Evolutionary conservation across 208 protist species (phyloP).

Genomic region (Crithidia fasciculata): DNA sequence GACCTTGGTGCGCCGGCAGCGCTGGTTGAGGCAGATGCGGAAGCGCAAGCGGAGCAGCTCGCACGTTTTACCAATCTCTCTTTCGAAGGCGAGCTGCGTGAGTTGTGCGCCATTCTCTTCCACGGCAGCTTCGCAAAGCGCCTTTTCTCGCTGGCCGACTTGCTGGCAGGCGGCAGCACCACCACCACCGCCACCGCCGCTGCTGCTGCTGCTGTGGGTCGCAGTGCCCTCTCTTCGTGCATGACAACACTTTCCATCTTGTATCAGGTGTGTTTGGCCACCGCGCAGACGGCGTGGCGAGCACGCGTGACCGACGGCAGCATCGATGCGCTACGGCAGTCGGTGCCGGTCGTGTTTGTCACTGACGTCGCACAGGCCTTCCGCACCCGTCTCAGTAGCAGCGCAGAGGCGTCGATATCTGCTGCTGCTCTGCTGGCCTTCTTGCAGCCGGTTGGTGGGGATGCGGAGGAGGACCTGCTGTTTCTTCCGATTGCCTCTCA

Average conservation of each 20-base stretch:
- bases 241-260: constrained; percentile 31
- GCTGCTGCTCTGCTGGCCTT: constrained; percentile 21
- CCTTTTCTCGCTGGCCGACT: constrained; percentile 11
- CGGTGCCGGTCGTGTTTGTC: constrained; percentile 14
- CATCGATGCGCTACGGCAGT: constrained; percentile 4
- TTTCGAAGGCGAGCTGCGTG: constrained; percentile 35
- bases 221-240: background rate
- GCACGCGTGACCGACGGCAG: constrained; percentile 13
- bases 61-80: constrained; percentile 11
- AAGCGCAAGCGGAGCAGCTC: background rate
- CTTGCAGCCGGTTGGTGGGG: constrained; percentile 1
- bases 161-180: background rate
- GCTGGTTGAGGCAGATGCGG: background rate
- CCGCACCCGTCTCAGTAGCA: constrained; percentile 2
- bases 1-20: constrained; percentile 17
- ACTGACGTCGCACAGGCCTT: constrained; percentile 17
- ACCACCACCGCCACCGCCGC: background rate
- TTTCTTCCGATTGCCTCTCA: background rate
- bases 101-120: constrained; percentile 21
- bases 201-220: background rate
- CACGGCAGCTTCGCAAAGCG: constrained; percentile 9
- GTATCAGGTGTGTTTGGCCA: constrained; percentile 24
- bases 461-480: background rate
- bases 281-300: constrained; percentile 32
- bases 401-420: background rate